These are phyloP conservation scores for Isoetes taiwanensis DNA, from an alignment of 75 land plant species.

Conservation along the genomic window DNA sequence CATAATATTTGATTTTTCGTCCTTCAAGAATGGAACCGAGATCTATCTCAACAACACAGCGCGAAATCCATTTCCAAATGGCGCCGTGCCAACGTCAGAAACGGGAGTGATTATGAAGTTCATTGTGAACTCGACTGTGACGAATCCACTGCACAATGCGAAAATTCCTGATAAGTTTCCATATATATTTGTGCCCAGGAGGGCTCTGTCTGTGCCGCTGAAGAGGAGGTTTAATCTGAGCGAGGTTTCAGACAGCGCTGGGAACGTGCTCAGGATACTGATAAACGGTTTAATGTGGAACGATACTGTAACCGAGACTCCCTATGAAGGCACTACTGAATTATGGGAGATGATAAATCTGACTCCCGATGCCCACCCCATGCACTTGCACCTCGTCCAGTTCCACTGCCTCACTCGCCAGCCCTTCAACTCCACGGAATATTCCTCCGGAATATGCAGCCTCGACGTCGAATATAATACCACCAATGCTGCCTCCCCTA, in stretches of 20 bases:
- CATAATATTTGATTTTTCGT: slow-evolving; percentile 7
- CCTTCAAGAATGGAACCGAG: too few relatives aligned
- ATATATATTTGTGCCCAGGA: neutral
- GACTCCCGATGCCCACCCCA: slow-evolving; percentile 12
- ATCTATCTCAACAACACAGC: too few relatives aligned
- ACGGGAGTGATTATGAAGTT: neutral
- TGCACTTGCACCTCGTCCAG: slow-evolving; percentile 13
- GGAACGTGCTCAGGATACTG: neutral
- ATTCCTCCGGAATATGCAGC: neutral
- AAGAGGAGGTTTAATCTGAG: neutral
- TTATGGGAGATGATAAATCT: slow-evolving; percentile 11
- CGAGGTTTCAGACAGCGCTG: neutral
- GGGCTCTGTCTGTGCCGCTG: neutral
- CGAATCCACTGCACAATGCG: too few relatives aligned
- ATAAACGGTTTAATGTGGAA: slow-evolving; percentile 1
- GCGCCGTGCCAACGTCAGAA: neutral
- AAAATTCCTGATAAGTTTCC: neutral
- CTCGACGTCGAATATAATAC: neutral
- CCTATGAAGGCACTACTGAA: neutral
- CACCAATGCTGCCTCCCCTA: neutral
- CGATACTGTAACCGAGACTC: slow-evolving; percentile 1
- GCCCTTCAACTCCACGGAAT: neutral
- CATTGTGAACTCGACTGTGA: neutral
- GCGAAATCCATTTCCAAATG: neutral
- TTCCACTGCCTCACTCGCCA: neutral